Conservation (phyloP, 177 flowering plant genomes). For the Tripterygium wilfordii region DNA sequence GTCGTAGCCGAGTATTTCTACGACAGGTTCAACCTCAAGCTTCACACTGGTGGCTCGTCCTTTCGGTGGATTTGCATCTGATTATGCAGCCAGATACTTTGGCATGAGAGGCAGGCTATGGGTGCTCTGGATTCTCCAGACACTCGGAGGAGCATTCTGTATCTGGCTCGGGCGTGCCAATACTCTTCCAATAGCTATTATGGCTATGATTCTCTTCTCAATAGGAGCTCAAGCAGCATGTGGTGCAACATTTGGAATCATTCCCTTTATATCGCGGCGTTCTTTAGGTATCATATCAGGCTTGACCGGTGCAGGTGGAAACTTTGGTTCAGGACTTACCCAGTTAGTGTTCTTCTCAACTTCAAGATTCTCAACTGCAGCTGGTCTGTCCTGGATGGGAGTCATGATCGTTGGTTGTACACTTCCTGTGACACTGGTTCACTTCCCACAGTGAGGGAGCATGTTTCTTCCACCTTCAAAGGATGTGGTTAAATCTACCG, state of each 20-base stretch:
- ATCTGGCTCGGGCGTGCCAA: slow-evolving; percentile 47
- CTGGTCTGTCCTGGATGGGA: slow-evolving; percentile 42
- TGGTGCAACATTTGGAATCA: slow-evolving; percentile 67
- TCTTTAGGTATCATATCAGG: slow-evolving; percentile 68
- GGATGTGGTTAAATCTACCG: slow-evolving; percentile 11
- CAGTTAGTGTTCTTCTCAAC: slow-evolving; percentile 56
- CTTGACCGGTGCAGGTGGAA: slow-evolving; percentile 66
- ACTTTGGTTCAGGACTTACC: slow-evolving; percentile 62
- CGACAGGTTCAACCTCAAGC: slow-evolving; percentile 64
- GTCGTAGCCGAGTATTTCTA: slow-evolving; percentile 68
- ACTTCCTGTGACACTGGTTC: slow-evolving; percentile 19
- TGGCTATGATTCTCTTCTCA: slow-evolving; percentile 57
- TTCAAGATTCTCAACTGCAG: slow-evolving; percentile 32
- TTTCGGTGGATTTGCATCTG: slow-evolving; percentile 54
- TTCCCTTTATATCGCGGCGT: slow-evolving; percentile 61
- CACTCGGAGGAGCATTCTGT: slow-evolving; percentile 57
- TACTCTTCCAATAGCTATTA: slow-evolving; percentile 37
- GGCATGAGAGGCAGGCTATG: slow-evolving; percentile 69
- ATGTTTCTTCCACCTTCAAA: slow-evolving; percentile 25
- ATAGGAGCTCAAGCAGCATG: slow-evolving; percentile 64
- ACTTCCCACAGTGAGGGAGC: slow-evolving; percentile 34
- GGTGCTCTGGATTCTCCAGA: slow-evolving; percentile 66
- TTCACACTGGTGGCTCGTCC: slow-evolving; percentile 74
- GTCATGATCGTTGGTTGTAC: slow-evolving; percentile 28
- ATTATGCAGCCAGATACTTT: slow-evolving; percentile 31